Percentiles rank a stretch among this genome's conserved stretches.
Evolutionary conservation across 768 basidiomycete species (phyloP).

Genomic region (Omphalotus guepiniiformis): DNA sequence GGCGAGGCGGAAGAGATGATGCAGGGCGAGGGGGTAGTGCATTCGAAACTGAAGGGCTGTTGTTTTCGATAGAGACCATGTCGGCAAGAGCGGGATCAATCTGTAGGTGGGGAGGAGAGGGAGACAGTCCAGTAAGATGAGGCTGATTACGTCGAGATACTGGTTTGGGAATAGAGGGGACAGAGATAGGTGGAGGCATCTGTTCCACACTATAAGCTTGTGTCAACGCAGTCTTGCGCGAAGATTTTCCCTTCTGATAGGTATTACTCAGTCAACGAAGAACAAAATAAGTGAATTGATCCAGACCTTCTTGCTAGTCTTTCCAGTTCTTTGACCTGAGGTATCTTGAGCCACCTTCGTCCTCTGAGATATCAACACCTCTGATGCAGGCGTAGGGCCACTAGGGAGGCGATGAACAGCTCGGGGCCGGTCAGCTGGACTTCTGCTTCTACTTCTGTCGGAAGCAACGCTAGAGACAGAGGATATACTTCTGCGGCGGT

Average conservation of each 20-base stretch:
- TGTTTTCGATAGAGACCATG: too few relatives aligned
- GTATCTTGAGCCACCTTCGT: constrained; percentile 19
- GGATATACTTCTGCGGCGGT: constrained; percentile 46
- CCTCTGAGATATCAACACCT: constrained; percentile 34
- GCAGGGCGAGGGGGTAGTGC: background rate
- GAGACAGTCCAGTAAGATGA: background rate
- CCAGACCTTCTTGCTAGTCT: constrained; percentile 1
- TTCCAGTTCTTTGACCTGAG: background rate
- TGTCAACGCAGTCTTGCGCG: constrained; percentile 10
- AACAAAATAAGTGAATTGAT: background rate
- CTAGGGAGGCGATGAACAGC: constrained; percentile 62
- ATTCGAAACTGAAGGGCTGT: too few relatives aligned
- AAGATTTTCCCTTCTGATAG: background rate
- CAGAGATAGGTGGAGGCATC: constrained; percentile 24
- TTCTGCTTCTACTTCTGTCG: constrained; percentile 54
- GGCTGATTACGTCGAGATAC: background rate
- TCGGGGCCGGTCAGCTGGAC: constrained; percentile 47
- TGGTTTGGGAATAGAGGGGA: background rate
- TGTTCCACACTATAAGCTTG: constrained; percentile 18
- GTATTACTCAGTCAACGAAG: background rate
- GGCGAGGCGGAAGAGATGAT: background rate
- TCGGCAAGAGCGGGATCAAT: background rate
- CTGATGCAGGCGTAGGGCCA: constrained; percentile 20
- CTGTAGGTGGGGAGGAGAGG: background rate
- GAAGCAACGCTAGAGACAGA: constrained; percentile 52